Evolutionary conservation across 257 asterid species (phyloP).

Genomic region (Rauvolfia tetraphylla): DNA sequence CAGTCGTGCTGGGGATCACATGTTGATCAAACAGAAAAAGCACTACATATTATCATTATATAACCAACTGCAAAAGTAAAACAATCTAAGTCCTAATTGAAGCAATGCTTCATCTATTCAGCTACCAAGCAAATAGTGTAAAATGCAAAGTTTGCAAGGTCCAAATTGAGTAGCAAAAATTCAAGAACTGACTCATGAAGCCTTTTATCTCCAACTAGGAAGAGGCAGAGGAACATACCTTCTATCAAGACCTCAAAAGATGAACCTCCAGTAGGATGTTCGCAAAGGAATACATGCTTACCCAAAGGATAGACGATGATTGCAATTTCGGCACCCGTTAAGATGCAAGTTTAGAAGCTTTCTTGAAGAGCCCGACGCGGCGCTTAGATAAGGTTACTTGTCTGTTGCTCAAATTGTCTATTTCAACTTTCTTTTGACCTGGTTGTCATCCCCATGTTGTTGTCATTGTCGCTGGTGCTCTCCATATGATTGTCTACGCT

Average conservation of each 20-base stretch:
- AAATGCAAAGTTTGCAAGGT: neutral
- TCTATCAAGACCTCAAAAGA: neutral
- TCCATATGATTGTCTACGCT: neutral
- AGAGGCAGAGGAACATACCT: conserved; percentile 8
- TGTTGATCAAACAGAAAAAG: neutral
- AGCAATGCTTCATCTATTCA: neutral
- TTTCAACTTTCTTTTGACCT: conserved; percentile 59
- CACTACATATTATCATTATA: neutral
- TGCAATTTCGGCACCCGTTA: conserved; percentile 51
- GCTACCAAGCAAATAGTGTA: neutral
- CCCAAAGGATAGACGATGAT: conserved; percentile 57
- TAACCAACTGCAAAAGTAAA: neutral
- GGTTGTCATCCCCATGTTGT: conserved; percentile 5
- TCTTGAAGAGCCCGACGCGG: conserved; percentile 63
- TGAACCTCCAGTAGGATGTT: conserved; percentile 46
- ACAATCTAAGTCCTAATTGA: neutral
- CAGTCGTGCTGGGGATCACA: neutral
- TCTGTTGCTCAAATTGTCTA: conserved; percentile 46
- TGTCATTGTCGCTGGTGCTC: neutral
- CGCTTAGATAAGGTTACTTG: conserved; percentile 78
- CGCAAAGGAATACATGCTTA: conserved; percentile 47
- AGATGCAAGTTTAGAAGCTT: conserved; percentile 75
- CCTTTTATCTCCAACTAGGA: neutral
- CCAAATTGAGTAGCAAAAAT: neutral
- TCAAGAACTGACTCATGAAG: neutral